Conservation (phyloP, 2,329 filamentous ascomycete genomes). For the Tolypocladium pustulatum region DNA sequence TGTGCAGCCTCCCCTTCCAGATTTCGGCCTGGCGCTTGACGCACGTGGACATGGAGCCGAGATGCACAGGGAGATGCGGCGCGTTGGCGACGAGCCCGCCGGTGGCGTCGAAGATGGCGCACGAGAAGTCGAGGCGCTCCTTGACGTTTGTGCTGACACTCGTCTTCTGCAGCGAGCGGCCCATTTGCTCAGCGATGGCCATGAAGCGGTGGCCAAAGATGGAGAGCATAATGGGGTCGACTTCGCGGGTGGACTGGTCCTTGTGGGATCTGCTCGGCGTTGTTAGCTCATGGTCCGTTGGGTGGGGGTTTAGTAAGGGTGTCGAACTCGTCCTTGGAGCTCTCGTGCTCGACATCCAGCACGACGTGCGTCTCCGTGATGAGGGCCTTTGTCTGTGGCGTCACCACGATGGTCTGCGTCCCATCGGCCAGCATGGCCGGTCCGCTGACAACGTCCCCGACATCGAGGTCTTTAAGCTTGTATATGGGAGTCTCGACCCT, state of each 20-base stretch:
- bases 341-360: constrained; percentile 35
- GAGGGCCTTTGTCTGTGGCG: constrained; percentile 23
- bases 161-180: constrained; percentile 65
- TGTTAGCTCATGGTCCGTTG: background rate
- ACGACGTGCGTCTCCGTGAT: constrained; percentile 24
- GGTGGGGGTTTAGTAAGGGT: too few species aligned
- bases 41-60: constrained; percentile 70
- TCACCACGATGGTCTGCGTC: constrained; percentile 65
- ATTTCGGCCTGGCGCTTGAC: constrained; percentile 59
- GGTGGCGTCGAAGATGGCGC: constrained; percentile 65
- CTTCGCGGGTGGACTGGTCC: constrained; percentile 5
- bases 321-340: constrained; percentile 56
- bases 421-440: constrained; percentile 51
- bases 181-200: constrained; percentile 80
- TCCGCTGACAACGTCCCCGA: constrained; percentile 12
- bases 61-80: constrained; percentile 65
- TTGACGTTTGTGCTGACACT: constrained; percentile 72
- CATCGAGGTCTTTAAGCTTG: constrained; percentile 10
- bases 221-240: constrained; percentile 55
- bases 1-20: constrained; percentile 40
- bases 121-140: constrained; percentile 72
- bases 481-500: constrained; percentile 14
- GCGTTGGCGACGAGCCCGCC: constrained; percentile 66
- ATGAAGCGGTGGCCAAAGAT: constrained; percentile 77
- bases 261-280: constrained; percentile 72